Percentiles rank a stretch among this genome's conserved stretches.
phyloP scores from a whole-genome alignment of 805 yeast genomes.

The Metschnikowia borealis region DNA sequence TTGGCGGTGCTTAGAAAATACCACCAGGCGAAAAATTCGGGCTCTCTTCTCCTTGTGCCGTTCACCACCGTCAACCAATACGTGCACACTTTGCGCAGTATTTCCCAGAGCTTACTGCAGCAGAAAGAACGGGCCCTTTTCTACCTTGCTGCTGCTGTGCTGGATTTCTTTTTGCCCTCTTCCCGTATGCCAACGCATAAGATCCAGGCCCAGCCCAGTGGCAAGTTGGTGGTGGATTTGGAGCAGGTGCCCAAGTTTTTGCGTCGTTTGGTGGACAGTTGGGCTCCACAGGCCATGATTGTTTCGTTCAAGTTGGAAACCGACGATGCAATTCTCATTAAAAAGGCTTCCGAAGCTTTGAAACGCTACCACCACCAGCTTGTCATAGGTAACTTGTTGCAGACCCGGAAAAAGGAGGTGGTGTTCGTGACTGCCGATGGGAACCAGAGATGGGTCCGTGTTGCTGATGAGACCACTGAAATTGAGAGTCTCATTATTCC shows the following conservation, averaged over 20 bases:
- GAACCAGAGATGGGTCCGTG: constrained; percentile 45
- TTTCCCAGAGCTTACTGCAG: constrained; percentile 56
- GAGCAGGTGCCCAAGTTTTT: constrained; percentile 97
- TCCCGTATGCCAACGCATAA: constrained; percentile 88
- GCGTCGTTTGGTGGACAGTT: constrained; percentile 77
- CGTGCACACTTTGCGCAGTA: constrained; percentile 70
- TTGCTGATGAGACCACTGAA: constrained; percentile 41
- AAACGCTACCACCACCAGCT: constrained; percentile 86
- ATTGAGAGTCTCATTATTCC: constrained; percentile 84
- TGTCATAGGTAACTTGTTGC: constrained; percentile 90
- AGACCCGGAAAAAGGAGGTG: constrained; percentile 83
- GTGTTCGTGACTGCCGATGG: constrained; percentile 65
- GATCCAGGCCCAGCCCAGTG: constrained; percentile 79
- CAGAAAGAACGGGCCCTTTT: constrained; percentile 62
- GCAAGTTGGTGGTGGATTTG: constrained; percentile 75
- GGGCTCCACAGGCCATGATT: constrained; percentile 96
- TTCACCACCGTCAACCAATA: constrained; percentile 96
- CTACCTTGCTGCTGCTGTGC: constrained; percentile 95
- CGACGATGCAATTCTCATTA: constrained; percentile 62
- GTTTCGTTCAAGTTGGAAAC: constrained; percentile 94
- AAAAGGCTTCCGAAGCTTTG: constrained; percentile 76
- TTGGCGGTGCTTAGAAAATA: constrained; percentile 54
- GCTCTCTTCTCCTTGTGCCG: constrained; percentile 66
- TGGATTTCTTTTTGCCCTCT: constrained; percentile 90
- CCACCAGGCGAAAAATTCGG: constrained; percentile 45